Conservation (phyloP, 768 basidiomycete species). For the Pleurotus platypus region DNA sequence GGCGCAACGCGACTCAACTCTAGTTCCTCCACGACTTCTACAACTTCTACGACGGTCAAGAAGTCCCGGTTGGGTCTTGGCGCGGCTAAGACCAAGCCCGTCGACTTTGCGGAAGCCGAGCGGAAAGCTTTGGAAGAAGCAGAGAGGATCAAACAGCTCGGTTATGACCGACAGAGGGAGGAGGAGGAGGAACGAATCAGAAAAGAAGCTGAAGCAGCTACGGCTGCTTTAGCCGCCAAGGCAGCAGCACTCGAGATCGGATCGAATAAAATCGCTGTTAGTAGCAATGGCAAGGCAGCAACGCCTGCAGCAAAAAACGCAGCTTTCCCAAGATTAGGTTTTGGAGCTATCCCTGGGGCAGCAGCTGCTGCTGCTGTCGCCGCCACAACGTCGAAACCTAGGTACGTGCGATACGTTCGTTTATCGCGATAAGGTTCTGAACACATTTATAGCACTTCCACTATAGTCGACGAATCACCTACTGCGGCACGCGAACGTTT, state of each 20-base stretch:
- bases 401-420: slow-evolving; percentile 17
- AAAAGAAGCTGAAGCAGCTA: slow-evolving; percentile 54
- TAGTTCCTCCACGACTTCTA: slow-evolving; percentile 22
- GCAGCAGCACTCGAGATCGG: slow-evolving; percentile 32
- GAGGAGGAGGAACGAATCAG: slow-evolving; percentile 76
- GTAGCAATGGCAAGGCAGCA: slow-evolving; percentile 9
- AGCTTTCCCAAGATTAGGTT: slow-evolving; percentile 71
- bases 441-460: background rate
- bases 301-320: background rate
- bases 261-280: slow-evolving; percentile 24
- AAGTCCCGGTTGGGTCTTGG: slow-evolving; percentile 72
- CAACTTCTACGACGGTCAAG: slow-evolving; percentile 35
- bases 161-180: slow-evolving; percentile 84
- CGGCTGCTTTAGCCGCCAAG: slow-evolving; percentile 20
- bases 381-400: slow-evolving; percentile 29
- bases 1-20: slow-evolving; percentile 34
- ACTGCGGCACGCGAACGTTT: slow-evolving; percentile 90
- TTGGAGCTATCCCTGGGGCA: slow-evolving; percentile 74
- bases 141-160: slow-evolving; percentile 86
- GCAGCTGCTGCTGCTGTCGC: slow-evolving; percentile 50
- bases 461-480: slow-evolving; percentile 51
- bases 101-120: slow-evolving; percentile 95
- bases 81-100: slow-evolving; percentile 81
- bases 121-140: slow-evolving; percentile 88
- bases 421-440: background rate